phyloP scores from a whole-genome alignment of 208 protist species.

The Porcisia hertigi region DNA sequence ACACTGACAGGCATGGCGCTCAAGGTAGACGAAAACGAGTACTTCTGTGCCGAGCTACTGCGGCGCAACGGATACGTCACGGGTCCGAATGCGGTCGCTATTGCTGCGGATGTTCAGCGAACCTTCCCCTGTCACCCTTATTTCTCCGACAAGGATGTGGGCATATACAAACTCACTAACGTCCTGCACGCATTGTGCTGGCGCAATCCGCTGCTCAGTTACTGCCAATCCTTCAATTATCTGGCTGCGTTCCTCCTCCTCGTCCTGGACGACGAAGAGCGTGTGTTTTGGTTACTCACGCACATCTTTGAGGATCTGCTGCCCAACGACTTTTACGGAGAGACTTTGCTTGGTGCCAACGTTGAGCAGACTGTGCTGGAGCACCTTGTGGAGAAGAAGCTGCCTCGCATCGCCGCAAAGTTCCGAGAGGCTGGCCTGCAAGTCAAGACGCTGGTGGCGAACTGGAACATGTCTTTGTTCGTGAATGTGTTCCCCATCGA shows the following conservation, averaged over 20 bases:
- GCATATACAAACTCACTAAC: constrained; percentile 56
- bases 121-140: constrained; percentile 76
- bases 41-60: constrained; percentile 63
- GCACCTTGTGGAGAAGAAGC: constrained; percentile 33
- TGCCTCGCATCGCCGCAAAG: constrained; percentile 49
- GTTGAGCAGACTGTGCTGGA: constrained; percentile 68
- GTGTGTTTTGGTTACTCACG: constrained; percentile 59
- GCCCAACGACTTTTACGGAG: constrained; percentile 76
- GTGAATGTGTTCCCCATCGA: constrained; percentile 60
- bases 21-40: constrained; percentile 77
- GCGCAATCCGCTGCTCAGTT: constrained; percentile 78
- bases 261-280: constrained; percentile 72
- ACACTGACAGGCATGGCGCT: constrained; percentile 64
- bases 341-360: constrained; percentile 58
- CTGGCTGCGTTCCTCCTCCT: constrained; percentile 61
- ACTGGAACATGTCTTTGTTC: constrained; percentile 76
- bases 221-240: constrained; percentile 86
- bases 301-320: constrained; percentile 64
- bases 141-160: constrained; percentile 59
- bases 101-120: constrained; percentile 65
- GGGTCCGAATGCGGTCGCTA: constrained; percentile 40
- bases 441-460: constrained; percentile 48
- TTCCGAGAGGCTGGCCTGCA: constrained; percentile 45
- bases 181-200: constrained; percentile 78
- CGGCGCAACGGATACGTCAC: constrained; percentile 51